phyloP scores from a whole-genome alignment of 805 yeast species.

The Hanseniaspora lindneri region DNA sequence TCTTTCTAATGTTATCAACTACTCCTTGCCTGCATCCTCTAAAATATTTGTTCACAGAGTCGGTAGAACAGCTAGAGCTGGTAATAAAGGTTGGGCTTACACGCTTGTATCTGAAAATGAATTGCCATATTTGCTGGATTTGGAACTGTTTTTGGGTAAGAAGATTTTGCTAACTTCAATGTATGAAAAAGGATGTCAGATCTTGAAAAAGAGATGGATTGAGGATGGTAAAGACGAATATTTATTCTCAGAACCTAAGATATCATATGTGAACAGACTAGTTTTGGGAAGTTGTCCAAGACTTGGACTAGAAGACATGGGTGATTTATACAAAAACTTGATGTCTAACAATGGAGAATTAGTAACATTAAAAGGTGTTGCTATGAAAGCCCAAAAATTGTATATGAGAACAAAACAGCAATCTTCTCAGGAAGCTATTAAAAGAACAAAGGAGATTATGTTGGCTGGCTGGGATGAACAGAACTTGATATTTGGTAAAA shows the following conservation, averaged over 20 bases:
- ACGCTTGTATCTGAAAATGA: constrained; percentile 77
- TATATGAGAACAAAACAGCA: constrained; percentile 75
- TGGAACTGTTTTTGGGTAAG: constrained; percentile 80
- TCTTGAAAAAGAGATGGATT: constrained; percentile 38
- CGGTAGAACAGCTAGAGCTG: constrained; percentile 99
- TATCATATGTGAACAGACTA: constrained; percentile 61
- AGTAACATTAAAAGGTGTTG: constrained; percentile 50
- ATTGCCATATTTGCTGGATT: constrained; percentile 77
- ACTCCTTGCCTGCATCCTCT: constrained; percentile 79
- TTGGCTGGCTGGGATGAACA: constrained; percentile 81
- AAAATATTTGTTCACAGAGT: constrained; percentile 94
- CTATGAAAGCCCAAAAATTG: constrained; percentile 76
- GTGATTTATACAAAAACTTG: constrained; percentile 57
- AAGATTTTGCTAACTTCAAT: constrained; percentile 60
- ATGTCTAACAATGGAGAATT: constrained; percentile 58
- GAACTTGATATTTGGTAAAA: constrained; percentile 66
- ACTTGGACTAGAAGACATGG: constrained; percentile 50
- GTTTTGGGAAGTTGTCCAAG: constrained; percentile 80
- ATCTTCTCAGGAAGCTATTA: constrained; percentile 77
- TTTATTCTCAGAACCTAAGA: constrained; percentile 39
- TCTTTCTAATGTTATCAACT: constrained; percentile 87
- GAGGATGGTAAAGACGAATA: constrained; percentile 31
- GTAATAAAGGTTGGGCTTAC: constrained; percentile 95
- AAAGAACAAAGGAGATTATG: constrained; percentile 68
- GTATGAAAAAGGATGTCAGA: constrained; percentile 50